Conservation (phyloP, 805 yeast species). For the Candida sanyiensis region DNA sequence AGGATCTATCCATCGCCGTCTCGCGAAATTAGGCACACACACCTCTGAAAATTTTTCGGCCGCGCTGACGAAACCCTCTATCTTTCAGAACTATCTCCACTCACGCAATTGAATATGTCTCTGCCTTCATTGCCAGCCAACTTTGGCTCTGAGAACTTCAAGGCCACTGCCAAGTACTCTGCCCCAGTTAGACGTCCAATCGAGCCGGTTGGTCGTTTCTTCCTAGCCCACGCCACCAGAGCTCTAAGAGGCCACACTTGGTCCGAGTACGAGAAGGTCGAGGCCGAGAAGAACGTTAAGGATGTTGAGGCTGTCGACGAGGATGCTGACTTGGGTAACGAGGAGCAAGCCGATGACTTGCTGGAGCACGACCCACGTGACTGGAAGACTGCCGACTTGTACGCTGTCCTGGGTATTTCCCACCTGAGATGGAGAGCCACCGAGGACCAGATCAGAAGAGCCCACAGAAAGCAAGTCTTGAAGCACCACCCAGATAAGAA, state of each 20-base stretch:
- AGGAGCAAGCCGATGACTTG: slow-evolving; percentile 62
- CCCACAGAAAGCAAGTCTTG: slow-evolving; percentile 94
- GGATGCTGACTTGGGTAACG: slow-evolving; percentile 61
- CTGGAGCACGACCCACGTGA: slow-evolving; percentile 92
- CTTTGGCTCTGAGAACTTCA: slow-evolving; percentile 44
- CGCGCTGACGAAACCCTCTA: neutral
- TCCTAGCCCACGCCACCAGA: slow-evolving; percentile 95
- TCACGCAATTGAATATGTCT: too few relatives aligned
- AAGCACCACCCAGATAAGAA: slow-evolving; percentile 98
- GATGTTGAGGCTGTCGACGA: slow-evolving; percentile 50
- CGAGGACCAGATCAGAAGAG: slow-evolving; percentile 88
- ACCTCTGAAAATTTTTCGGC: neutral
- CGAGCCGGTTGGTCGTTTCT: slow-evolving; percentile 95
- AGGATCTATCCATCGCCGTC: too few relatives aligned
- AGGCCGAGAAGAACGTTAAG: slow-evolving; percentile 83
- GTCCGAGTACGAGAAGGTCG: slow-evolving; percentile 93
- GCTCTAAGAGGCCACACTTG: slow-evolving; percentile 95
- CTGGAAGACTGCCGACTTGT: slow-evolving; percentile 95
- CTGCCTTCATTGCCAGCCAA: slow-evolving; percentile 52
- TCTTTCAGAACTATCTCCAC: too few relatives aligned
- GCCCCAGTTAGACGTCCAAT: slow-evolving; percentile 71
- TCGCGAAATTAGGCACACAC: too few relatives aligned
- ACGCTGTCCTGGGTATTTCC: slow-evolving; percentile 91
- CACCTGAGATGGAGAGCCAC: slow-evolving; percentile 88
- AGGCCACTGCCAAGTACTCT: slow-evolving; percentile 44